Base-by-base conservation (phyloP, 176 grass and related monocot species). In the Aegilops sharonensis region DNA sequence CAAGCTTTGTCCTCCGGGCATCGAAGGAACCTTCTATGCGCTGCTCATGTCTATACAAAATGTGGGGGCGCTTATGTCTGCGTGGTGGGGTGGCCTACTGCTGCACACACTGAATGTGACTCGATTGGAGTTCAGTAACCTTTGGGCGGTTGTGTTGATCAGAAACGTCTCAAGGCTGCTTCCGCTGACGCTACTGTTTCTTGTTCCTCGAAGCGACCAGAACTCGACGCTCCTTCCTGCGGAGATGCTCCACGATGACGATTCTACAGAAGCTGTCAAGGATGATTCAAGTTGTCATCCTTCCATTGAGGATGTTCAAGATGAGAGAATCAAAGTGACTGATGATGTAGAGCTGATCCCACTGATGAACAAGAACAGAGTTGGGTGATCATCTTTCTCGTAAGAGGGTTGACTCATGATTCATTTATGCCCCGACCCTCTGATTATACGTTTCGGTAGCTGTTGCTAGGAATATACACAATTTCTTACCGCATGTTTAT, bases 11-110 rank as follows among this genome's bases (percentile, higher is more conserved):
- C 90, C 95, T 62, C 60, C 85, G 0, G 91, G 93, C 66, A 90
- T 94, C 0, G 95, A 98, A 85, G 95, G 95, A 27, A 95, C 95
- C 10, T 98, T 98, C 63, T 98, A 92, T 17, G 91, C 95, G 0
- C 60, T 98, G 6, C 80, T 98, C 77, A 98, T 98, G 95, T 93
- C 95, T 1, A 89, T 98, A 63, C 93, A 98, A 82, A 93, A 95
- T 64, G 88, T 75, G 0, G 91, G 93, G 3, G 8, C 92, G 56
- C 90, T 98, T 59, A 92, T 81, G 77, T 95, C 95, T 9, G 83
- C 91, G 36, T 98, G 91, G 89, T 92, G 78, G 62, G 95, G 95
- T 84, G 91, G 95, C 60, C 81, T 94, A 34, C 75, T 98, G 24
- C 90, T 98, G 74, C 91, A 94, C 25, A 77, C 91, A 73, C 69